Conservation (phyloP, 352 stramenopile genomes). For the Phytopythium helicoides region DNA sequence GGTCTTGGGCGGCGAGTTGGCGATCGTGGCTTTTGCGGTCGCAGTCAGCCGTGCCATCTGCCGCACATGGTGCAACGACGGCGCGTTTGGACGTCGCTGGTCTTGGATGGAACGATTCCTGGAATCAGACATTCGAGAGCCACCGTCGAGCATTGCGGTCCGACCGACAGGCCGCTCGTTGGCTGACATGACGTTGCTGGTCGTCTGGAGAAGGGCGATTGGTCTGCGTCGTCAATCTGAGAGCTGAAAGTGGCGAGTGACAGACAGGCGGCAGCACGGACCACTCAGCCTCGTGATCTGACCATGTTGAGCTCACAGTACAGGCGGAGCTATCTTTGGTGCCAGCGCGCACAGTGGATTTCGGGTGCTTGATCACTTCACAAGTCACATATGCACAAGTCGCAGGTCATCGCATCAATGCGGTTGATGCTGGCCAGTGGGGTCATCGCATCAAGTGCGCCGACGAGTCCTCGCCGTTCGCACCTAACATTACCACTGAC, state of each 20-base stretch:
- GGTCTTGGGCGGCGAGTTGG: constrained; percentile 17
- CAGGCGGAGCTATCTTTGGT: constrained; percentile 1
- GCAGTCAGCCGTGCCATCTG: constrained; percentile 47
- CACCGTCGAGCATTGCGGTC: constrained; percentile 18
- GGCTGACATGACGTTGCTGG: constrained; percentile 5
- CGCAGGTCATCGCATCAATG: not conserved
- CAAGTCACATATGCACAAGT: not conserved
- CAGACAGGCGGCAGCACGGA: too few species aligned
- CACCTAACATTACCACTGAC: too few species aligned
- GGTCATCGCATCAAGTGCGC: too few species aligned
- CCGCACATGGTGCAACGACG: constrained; percentile 47
- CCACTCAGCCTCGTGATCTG: too few species aligned
- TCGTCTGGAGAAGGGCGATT: too few species aligned
- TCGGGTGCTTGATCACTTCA: too few species aligned
- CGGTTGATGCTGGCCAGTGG: too few species aligned
- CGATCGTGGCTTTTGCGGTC: constrained; percentile 24
- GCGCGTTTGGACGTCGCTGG: constrained; percentile 13
- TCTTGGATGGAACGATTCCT: constrained; percentile 25
- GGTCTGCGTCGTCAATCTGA: too few species aligned
- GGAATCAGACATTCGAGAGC: constrained; percentile 33
- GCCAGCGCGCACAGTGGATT: too few species aligned
- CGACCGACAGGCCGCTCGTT: constrained; percentile 24
- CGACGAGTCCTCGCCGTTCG: too few species aligned
- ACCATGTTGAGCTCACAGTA: not conserved
- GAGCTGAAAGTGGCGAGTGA: too few species aligned